Base-by-base conservation (phyloP, 192 early-diverging fungal genomes). In the Coemansia sp. region DNA sequence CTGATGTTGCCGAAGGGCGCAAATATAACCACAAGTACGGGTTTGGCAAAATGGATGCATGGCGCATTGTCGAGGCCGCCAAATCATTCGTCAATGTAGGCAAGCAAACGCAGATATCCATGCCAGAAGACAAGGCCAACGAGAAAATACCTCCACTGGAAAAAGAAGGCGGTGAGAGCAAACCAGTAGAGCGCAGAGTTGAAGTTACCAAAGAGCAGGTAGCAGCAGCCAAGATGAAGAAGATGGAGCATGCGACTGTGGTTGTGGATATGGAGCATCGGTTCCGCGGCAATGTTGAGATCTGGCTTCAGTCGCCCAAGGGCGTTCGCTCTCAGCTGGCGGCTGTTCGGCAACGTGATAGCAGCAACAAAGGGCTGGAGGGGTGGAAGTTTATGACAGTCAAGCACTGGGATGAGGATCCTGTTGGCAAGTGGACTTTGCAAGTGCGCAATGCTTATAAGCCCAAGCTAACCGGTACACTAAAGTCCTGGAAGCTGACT, bases 321-420 rank as follows among this genome's bases (percentile, higher is more conserved):
- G 68, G 79, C 8, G 59, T 90, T 30, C 68, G 80, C 12, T 89
- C 86, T 41, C 68, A 85, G 59, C 66, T 99, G 48, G 90, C 84
- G 0, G 80, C 82, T 0, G 63, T 73, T 20, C 60, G 96, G 13
- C 74, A 66, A 38, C 77, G 58, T 53, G 96, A 99, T 67, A 53
- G 38, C 11, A 83, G 81, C 58, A 75, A 37, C 6, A 69, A 65
- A 9, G 96, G 96, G 10, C 88, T 95, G 50, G 14, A 50, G 7
- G 81, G 86, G 54, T 99, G 96, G 96, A 93, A 90, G 23, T 92
- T 97, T 57, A 95, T 94, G 92, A 88, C 81, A 26, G 93, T 99
- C 36, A 91, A 89, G 71, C 96, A 99, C 57, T 99, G 96, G 96
- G 94, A 87, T 50, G 96, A 99, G 58, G 65, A 88, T 31, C 89